Evolutionary conservation across 2,329 filamentous ascomycete species (phyloP), one percentile per base, ranked within the genome.

Genomic region (Chlorencoelia australis): DNA sequence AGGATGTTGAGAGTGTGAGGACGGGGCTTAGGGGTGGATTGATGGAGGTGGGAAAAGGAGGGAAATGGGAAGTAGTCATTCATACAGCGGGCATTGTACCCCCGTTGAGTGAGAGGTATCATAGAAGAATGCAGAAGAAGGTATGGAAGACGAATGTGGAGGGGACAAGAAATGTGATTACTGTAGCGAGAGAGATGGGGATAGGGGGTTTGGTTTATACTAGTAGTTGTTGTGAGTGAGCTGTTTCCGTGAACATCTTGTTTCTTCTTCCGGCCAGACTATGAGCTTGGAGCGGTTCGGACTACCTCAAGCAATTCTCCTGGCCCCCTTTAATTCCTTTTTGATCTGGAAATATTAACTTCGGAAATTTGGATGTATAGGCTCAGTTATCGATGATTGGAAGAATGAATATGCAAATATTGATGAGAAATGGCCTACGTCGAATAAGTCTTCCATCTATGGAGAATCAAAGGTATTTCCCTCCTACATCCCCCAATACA

Each of bases 151-250:
- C 30, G 6, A 35, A 35, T n/a, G 25, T 35, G 11, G 33, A 35
- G 4, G 33, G 33, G 16, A 30, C 33, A 14, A 26, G 14, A 20
- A 29, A n/a, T 11, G 25, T 30, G 2, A 21, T 30, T 24, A 35
- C 28, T 30, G 33, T 19, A 1, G 18, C 26, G 7, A 16, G 13
- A 15, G 6, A 29, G n/a, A 19, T 26, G 9, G 33, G 33, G 10
- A 9, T 30, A 16, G 16, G 7, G 9, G 33, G 6, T 3, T 35
- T 35, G 16, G 18, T 35, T 3, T 35, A 35, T 13, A 35, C 25
- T 21, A 35, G 26, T 29, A 35, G 26, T n/a, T 35, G 33, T 30
- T 35, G 33, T 21, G n/a, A n/a, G n/a, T n/a, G n/a, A n/a, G n/a
- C n/a, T n/a, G n/a, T n/a, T n/a, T n/a, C n/a, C n/a, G n/a, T n/a